phyloP scores from a whole-genome alignment of 768 basidiomycete species.

The Boletus pseudo-olivaceus region DNA sequence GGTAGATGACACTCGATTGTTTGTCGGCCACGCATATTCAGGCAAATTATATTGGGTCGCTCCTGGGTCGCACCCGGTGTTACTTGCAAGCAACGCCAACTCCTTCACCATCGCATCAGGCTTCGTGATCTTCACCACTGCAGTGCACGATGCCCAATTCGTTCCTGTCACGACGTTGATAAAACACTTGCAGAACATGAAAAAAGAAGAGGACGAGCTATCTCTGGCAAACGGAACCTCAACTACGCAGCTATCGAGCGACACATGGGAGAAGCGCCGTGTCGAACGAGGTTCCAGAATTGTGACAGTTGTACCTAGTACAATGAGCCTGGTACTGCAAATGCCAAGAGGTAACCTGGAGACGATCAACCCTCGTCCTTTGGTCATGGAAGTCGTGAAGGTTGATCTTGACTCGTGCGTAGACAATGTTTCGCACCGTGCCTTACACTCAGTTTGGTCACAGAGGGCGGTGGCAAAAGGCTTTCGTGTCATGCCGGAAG shows the following conservation, averaged over 20 bases:
- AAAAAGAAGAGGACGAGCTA: constrained; percentile 9
- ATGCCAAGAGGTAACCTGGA: constrained; percentile 98
- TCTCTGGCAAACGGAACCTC: constrained; percentile 26
- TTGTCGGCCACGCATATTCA: constrained; percentile 61
- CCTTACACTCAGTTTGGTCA: background rate
- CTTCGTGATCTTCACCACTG: constrained; percentile 83
- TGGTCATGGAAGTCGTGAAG: constrained; percentile 83
- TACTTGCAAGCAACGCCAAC: constrained; percentile 53
- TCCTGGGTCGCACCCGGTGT: constrained; percentile 24
- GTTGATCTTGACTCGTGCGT: constrained; percentile 63
- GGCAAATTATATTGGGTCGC: constrained; percentile 61
- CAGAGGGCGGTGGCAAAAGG: constrained; percentile 78
- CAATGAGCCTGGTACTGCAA: constrained; percentile 89
- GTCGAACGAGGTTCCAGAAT: constrained; percentile 90
- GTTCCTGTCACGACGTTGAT: constrained; percentile 39
- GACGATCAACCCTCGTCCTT: constrained; percentile 87
- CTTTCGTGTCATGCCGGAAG: constrained; percentile 87
- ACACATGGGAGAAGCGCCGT: constrained; percentile 66
- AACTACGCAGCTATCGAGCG: constrained; percentile 4
- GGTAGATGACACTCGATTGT: constrained; percentile 28
- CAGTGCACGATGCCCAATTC: constrained; percentile 76
- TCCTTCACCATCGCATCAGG: constrained; percentile 73
- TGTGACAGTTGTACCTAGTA: constrained; percentile 80
- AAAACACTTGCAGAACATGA: constrained; percentile 15
- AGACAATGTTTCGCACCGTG: background rate